Evolutionary conservation across 192 early-diverging fungal species (phyloP).

Genomic region (Backusella luteola): DNA sequence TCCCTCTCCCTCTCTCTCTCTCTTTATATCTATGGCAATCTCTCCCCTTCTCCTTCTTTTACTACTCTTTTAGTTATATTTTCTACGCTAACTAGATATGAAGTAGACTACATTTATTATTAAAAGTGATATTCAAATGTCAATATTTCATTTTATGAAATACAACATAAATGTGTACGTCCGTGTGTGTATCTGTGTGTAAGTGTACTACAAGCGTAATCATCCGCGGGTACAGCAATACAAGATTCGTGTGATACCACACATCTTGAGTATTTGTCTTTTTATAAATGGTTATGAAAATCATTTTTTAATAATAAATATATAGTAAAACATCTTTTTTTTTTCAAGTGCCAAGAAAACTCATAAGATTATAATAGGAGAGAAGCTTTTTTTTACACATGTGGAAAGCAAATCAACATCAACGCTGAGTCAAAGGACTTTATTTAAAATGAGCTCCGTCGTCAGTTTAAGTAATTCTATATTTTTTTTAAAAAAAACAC

Average conservation of each 20-base stretch:
- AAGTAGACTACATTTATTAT: background rate
- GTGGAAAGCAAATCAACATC: no score
- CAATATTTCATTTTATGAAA: slow-evolving; percentile 5
- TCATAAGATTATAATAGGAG: no score
- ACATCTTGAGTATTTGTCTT: background rate
- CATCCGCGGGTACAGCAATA: background rate
- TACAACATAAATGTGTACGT: background rate
- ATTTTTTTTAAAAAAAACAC: no score
- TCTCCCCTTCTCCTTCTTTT: background rate
- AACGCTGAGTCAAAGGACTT: no score
- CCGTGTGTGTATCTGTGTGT: background rate
- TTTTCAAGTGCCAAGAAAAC: no score
- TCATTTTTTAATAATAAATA: background rate
- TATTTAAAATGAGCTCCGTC: no score
- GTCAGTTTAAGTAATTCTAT: no score
- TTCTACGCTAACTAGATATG: background rate
- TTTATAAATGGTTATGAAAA: background rate
- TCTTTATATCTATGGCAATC: background rate
- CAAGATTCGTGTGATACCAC: background rate
- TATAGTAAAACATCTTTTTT: background rate
- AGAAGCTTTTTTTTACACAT: no score
- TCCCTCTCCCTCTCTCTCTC: background rate
- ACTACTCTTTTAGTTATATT: background rate
- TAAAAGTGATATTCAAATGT: background rate
- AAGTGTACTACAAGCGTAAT: background rate